Conservation (phyloP, 495 filamentous ascomycete genomes). For the Choiromyces venosus region DNA sequence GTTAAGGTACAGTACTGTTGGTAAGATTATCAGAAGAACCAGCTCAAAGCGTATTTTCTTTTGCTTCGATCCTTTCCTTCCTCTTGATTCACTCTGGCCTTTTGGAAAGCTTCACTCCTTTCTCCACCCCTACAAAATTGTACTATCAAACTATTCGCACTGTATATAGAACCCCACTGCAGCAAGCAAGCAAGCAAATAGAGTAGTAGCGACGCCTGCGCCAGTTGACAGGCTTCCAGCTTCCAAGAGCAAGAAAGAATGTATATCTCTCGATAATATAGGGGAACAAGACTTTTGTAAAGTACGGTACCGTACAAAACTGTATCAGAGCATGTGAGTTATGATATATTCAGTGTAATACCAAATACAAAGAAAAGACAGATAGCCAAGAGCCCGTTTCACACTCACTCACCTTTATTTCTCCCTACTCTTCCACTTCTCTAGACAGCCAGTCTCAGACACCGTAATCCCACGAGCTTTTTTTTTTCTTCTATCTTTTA, state of each 20-base stretch:
- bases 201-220: not conserved
- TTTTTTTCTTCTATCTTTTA: too few species aligned
- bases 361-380: not conserved
- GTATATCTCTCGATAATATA: not conserved
- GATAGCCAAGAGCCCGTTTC: not conserved
- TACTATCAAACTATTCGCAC: not conserved
- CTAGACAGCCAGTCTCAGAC: too few species aligned
- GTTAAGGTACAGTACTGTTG: not conserved
- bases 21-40: not conserved
- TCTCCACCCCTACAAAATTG: not conserved
- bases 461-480: not conserved
- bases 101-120: not conserved
- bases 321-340: not conserved
- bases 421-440: not conserved
- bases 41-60: constrained; percentile 1
- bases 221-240: not conserved
- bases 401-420: not conserved
- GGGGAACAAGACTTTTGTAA: not conserved
- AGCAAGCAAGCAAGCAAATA: not conserved
- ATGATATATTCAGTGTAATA: not conserved
- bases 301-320: not conserved
- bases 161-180: not conserved
- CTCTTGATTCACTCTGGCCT: not conserved
- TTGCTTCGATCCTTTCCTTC: not conserved
- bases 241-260: not conserved